These are phyloP conservation scores for Suaeda aralocaspica DNA, from an alignment of 148 eudicot species.

Conservation along the genomic window DNA sequence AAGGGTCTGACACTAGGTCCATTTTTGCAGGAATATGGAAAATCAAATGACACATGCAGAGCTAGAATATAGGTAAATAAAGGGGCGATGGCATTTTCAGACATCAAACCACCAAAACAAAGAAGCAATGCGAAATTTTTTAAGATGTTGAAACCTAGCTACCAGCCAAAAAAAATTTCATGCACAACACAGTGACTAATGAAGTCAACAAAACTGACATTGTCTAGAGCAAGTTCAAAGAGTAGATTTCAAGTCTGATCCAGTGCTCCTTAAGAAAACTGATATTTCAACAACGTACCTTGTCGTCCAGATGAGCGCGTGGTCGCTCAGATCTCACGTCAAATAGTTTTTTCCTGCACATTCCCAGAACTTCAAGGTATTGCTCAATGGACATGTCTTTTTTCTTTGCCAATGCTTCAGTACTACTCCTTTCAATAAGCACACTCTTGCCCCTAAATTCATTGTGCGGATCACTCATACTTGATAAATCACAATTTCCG, in stretches of 20 bases:
- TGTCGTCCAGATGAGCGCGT: conserved; percentile 82
- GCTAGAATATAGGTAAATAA: not conserved
- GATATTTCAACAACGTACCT: conserved; percentile 40
- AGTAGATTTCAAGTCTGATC: not conserved
- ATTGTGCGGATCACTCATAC: conserved; percentile 84
- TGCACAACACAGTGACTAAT: too few relatives aligned
- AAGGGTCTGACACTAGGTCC: too few relatives aligned
- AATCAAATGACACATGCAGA: not conserved
- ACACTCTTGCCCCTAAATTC: conserved; percentile 87
- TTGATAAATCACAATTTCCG: conserved; percentile 87
- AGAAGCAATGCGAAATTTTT: too few relatives aligned
- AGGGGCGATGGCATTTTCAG: too few relatives aligned
- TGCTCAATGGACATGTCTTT: conserved; percentile 49
- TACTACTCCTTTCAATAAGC: conserved; percentile 72
- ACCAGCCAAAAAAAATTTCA: too few relatives aligned
- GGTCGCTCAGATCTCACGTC: conserved; percentile 68
- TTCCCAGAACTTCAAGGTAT: conserved; percentile 57
- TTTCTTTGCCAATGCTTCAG: conserved; percentile 70
- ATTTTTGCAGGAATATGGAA: not conserved
- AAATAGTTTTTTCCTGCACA: conserved; percentile 60
- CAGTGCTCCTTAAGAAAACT: not conserved
- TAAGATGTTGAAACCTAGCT: too few relatives aligned
- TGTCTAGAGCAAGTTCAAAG: not conserved
- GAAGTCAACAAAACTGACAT: too few relatives aligned
- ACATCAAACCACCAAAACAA: too few relatives aligned